Percentiles rank a stretch among this genome's conserved stretches.
Evolutionary conservation across 2,329 filamentous ascomycete species (phyloP).

Genomic region (Pseudogymnoascus sp.): DNA sequence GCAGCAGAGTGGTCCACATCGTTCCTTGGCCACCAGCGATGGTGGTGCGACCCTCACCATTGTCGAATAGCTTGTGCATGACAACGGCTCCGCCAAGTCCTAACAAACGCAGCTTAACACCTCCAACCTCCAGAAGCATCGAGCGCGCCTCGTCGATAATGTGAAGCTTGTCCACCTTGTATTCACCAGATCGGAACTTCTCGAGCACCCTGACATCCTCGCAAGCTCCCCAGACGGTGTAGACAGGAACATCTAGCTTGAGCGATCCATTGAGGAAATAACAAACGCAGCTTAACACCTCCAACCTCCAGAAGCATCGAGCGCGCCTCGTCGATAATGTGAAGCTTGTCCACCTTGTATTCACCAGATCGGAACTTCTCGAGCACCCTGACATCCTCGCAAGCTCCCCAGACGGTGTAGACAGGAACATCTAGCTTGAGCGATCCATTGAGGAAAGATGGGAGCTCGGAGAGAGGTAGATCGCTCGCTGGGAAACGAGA

Average conservation of each 20-base stretch:
- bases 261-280: slow-evolving; percentile 84
- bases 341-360: slow-evolving; percentile 94
- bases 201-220: slow-evolving; percentile 96
- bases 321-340: slow-evolving; percentile 97
- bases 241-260: slow-evolving; percentile 91
- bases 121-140: slow-evolving; percentile 86
- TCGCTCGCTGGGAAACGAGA: slow-evolving; percentile 73
- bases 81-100: slow-evolving; percentile 94
- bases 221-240: slow-evolving; percentile 98
- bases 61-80: slow-evolving; percentile 99
- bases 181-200: slow-evolving; percentile 94
- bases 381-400: slow-evolving; percentile 93
- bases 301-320: slow-evolving; percentile 92
- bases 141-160: slow-evolving; percentile 98
- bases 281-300: slow-evolving; percentile 87
- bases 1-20: slow-evolving; percentile 97
- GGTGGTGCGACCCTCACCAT: slow-evolving; percentile 93
- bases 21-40: slow-evolving; percentile 97
- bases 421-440: slow-evolving; percentile 92
- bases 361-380: slow-evolving; percentile 97
- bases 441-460: slow-evolving; percentile 78
- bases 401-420: slow-evolving; percentile 98
- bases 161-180: slow-evolving; percentile 94
- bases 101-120: slow-evolving; percentile 88
- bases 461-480: slow-evolving; percentile 85